Evolutionary conservation across 805 yeast species (phyloP), one percentile per base, ranked within the genome.

Genomic region (Candida michaelii): DNA sequence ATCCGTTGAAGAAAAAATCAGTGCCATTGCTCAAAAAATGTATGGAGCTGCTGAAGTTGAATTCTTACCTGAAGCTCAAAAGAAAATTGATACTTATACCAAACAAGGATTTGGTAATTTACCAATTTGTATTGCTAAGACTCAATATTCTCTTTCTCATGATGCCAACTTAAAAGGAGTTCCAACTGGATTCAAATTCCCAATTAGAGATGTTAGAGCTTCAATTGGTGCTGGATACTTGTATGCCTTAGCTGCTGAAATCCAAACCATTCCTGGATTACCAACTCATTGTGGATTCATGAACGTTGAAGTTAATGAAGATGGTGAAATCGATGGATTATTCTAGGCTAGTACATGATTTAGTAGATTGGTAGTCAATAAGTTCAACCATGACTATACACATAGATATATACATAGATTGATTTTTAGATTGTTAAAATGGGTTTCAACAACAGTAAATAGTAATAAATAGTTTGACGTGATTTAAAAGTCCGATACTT

Each of bases 151-250:
- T 0, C 74, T 91, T 53, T 89, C 97, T 2, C 97, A 90, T 60
- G 98, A 91, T 66, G 89, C 98, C 33, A 71, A 79, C 16, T 77
- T 93, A 64, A 90, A 90, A 71, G 97, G 97, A 61, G 97, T 89
- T 32, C 99, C 99, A 51, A 80, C 85, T 15, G 97, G 95, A 7
- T 91, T 90, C 73, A 85, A 81, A 13, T 86, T 91, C 63, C 98
- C 99, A 39, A 89, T 91, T 55, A 80, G 95, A 63, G 99, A 91
- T 55, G 87, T 91, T 50, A 84, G 95, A 66, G 90, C 91, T 30
- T 85, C 96, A 27, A 87, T 88, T 43, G 99, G 99, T 66, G 98
- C 97, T 36, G 97, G 97, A 8, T 91, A 91, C 68, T 75, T 91
- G 60, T 93, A 91, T 60, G 98, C 98, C 1, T 76, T 91, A 55